Conservation (phyloP, 768 basidiomycete species). For the Leccinellum albellum region DNA sequence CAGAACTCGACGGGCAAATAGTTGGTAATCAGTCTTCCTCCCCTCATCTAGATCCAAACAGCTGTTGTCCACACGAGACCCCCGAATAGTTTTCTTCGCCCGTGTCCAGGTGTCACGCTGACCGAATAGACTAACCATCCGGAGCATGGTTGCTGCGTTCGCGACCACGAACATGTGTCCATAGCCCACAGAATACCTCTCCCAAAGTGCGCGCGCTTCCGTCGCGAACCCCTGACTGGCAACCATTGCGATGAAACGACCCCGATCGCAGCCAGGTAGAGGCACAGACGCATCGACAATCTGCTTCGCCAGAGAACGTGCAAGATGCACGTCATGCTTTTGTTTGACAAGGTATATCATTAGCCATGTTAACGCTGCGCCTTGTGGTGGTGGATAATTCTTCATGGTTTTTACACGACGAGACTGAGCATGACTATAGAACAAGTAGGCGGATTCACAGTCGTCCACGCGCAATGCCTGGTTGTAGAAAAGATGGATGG, state of each 20-base stretch:
- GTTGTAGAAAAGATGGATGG: conserved; percentile 47
- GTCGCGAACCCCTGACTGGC: conserved; percentile 47
- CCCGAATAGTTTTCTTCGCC: not conserved
- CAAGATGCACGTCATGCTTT: conserved; percentile 42
- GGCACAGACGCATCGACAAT: conserved; percentile 39
- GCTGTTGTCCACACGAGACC: not conserved
- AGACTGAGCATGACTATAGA: conserved; percentile 48
- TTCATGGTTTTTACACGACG: conserved; percentile 28
- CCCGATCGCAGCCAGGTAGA: conserved; percentile 45
- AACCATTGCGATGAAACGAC: conserved; percentile 43
- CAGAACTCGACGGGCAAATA: conserved; percentile 47
- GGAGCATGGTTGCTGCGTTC: conserved; percentile 39
- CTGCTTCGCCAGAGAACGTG: conserved; percentile 48
- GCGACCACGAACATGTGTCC: conserved; percentile 42
- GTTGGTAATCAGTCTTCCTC: conserved; percentile 12
- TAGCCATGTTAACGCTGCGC: conserved; percentile 47
- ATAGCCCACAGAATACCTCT: conserved; percentile 44
- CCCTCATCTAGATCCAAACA: conserved; percentile 1
- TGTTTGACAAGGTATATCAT: conserved; percentile 41
- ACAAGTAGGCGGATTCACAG: conserved; percentile 35
- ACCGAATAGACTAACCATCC: conserved; percentile 42
- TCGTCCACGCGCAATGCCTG: conserved; percentile 31
- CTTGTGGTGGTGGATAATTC: conserved; percentile 50
- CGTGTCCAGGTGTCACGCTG: conserved; percentile 21
- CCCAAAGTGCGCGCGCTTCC: conserved; percentile 55